These are phyloP conservation scores for Neurospora sp. DNA, from an alignment of 495 filamentous ascomycete species.

Conservation along the genomic window DNA sequence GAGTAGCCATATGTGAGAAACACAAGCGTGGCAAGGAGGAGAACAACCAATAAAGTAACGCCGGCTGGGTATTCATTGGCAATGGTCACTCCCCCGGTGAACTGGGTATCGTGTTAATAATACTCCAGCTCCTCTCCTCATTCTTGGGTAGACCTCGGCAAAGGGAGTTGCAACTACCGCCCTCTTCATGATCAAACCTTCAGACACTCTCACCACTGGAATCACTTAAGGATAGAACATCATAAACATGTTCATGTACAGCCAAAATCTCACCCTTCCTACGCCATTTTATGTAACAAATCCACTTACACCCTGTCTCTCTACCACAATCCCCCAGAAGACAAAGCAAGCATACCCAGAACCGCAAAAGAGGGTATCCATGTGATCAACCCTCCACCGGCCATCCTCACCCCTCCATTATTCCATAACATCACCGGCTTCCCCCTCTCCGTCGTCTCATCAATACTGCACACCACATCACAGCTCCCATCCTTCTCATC, in stretches of 20 bases:
- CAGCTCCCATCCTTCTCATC: slow-evolving; percentile 19
- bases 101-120: not conserved
- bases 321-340: not conserved
- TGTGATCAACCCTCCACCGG: not conserved
- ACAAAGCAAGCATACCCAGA: not conserved
- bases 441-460: slow-evolving; percentile 32
- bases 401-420: slow-evolving; percentile 18
- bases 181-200: not conserved
- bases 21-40: not conserved
- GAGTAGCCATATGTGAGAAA: not conserved
- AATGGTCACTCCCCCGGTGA: not conserved
- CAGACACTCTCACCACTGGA: not conserved
- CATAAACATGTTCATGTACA: not conserved
- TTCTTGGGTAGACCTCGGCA: not conserved
- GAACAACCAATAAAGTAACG: not conserved
- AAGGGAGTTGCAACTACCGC: not conserved
- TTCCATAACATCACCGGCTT: slow-evolving; percentile 34
- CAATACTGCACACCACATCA: slow-evolving; percentile 39
- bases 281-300: not conserved
- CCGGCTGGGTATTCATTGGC: not conserved
- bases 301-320: not conserved
- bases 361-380: slow-evolving; percentile 6
- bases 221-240: not conserved
- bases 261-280: not conserved
- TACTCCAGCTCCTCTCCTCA: not conserved